Evolutionary conservation across 176 grass and related monocot genomes (phyloP).

Genomic region (Triticum turgidum): DNA sequence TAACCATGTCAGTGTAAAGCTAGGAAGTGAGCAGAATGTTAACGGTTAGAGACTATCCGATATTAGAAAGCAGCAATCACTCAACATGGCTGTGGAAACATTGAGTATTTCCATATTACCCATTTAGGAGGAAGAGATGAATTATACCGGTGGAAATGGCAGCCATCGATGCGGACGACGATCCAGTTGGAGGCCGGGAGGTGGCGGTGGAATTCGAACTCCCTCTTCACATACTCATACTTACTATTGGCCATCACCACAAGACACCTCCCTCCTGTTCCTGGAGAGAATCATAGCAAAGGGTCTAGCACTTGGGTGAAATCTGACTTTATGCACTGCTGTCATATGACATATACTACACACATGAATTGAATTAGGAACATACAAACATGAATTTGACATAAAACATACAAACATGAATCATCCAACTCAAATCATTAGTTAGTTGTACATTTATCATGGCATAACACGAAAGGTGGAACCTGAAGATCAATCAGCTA

Average conservation of each 20-base stretch:
- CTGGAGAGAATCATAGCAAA: not conserved
- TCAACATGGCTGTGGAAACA: not conserved
- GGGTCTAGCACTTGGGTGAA: not conserved
- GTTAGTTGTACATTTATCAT: too few species aligned
- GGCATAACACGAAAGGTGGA: too few species aligned
- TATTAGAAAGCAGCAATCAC: not conserved
- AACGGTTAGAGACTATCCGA: not conserved
- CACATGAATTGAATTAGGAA: not conserved
- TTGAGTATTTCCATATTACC: not conserved
- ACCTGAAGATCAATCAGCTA: too few species aligned
- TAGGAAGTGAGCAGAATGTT: not conserved
- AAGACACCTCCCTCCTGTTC: not conserved
- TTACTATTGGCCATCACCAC: not conserved
- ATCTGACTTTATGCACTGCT: too few species aligned
- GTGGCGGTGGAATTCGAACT: not conserved
- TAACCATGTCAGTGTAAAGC: not conserved
- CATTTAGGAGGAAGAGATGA: too few species aligned
- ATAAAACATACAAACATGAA: not conserved
- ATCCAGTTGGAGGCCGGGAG: too few species aligned
- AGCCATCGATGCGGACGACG: too few species aligned
- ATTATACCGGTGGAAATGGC: too few species aligned
- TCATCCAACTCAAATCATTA: not conserved
- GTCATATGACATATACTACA: too few species aligned
- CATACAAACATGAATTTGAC: not conserved
- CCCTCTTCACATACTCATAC: slow-evolving; percentile 39